These are phyloP conservation scores for Artemisia tridentata DNA, from an alignment of 129 eudicot genomes.

Conservation along the genomic window DNA sequence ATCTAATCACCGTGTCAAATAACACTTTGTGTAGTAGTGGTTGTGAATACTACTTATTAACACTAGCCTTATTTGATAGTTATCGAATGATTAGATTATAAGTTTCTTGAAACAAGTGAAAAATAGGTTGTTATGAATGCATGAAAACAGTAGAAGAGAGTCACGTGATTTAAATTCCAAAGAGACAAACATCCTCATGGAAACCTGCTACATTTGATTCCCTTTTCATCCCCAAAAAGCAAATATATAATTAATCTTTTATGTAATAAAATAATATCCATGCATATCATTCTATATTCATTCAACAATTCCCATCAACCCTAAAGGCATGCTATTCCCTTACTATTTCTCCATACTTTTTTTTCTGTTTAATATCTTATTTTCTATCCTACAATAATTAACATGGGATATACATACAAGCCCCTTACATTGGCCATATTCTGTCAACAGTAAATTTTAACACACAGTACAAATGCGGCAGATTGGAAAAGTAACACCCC, in stretches of 20 bases:
- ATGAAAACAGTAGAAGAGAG: constrained; percentile 25
- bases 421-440: no score
- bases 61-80: no score
- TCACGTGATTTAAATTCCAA: constrained; percentile 32
- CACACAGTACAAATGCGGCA: no score
- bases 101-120: constrained; percentile 8
- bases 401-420: no score
- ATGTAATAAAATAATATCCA: constrained; percentile 32
- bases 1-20: no score
- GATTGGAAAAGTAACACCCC: no score
- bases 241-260: constrained; percentile 35
- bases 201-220: constrained; percentile 36
- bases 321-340: constrained; percentile 34
- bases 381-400: constrained; percentile 10
- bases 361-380: background rate
- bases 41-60: no score
- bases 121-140: constrained; percentile 18
- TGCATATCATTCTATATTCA: constrained; percentile 40
- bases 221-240: constrained; percentile 37
- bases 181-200: constrained; percentile 38
- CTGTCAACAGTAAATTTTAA: no score
- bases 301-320: constrained; percentile 39
- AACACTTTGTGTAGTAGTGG: no score
- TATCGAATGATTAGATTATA: background rate
- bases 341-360: constrained; percentile 11